phyloP scores from a whole-genome alignment of 2,329 filamentous ascomycete genomes.

The Ilyonectria destructans region DNA sequence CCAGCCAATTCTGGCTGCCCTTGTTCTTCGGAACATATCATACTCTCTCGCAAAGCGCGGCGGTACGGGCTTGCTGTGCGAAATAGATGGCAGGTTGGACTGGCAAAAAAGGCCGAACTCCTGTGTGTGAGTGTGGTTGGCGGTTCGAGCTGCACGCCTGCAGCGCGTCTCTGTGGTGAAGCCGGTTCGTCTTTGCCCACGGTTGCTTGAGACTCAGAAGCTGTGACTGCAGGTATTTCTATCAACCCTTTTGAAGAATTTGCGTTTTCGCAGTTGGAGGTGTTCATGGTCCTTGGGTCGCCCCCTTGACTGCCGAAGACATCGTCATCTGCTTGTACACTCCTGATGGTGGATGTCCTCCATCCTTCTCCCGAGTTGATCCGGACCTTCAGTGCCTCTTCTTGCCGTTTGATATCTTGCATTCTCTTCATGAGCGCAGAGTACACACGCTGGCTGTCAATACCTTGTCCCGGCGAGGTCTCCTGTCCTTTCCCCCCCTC shows the following conservation, averaged over 20 bases:
- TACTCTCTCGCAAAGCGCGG: slow-evolving; percentile 65
- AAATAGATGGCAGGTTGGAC: slow-evolving; percentile 67
- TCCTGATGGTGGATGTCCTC: slow-evolving; percentile 53
- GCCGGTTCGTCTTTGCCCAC: not conserved
- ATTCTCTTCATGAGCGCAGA: slow-evolving; percentile 75
- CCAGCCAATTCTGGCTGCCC: slow-evolving; percentile 48
- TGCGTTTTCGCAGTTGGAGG: slow-evolving; percentile 19
- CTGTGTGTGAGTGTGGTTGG: slow-evolving; percentile 57
- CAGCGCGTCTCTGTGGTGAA: slow-evolving; percentile 10
- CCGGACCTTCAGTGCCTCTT: slow-evolving; percentile 10
- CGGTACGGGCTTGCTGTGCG: slow-evolving; percentile 71
- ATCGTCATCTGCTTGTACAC: slow-evolving; percentile 53
- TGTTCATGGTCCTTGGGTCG: not conserved
- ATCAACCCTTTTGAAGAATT: not conserved
- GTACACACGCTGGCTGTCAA: slow-evolving; percentile 74
- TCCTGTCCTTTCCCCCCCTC: slow-evolving; percentile 44
- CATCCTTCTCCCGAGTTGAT: slow-evolving; percentile 28
- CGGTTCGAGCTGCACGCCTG: slow-evolving; percentile 33
- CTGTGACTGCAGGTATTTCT: not conserved
- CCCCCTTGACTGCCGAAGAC: slow-evolving; percentile 48
- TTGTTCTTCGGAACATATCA: slow-evolving; percentile 55
- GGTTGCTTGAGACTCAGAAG: not conserved
- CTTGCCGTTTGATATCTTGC: slow-evolving; percentile 55
- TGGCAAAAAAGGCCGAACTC: slow-evolving; percentile 68
- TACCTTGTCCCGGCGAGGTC: slow-evolving; percentile 47